phyloP scores from a whole-genome alignment of 257 asterid genomes.

The Petunia secreta region DNA sequence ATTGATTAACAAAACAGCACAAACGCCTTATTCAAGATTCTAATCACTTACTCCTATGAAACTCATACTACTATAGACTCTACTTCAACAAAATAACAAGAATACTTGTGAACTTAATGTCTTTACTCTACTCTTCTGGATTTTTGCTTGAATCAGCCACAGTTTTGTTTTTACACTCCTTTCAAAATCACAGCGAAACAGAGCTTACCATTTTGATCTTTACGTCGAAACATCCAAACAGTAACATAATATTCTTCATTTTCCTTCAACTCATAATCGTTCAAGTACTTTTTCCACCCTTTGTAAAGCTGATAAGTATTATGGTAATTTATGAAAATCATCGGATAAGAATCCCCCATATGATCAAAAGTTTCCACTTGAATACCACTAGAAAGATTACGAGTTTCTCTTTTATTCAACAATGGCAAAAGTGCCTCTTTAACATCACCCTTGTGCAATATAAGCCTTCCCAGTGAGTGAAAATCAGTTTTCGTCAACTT shows the following conservation, averaged over 20 bases:
- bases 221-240: conserved; percentile 26
- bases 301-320: background rate
- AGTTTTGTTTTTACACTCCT: background rate
- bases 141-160: no score
- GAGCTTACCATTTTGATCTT: background rate
- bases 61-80: no score
- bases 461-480: background rate
- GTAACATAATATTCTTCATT: background rate
- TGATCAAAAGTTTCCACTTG: background rate
- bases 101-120: background rate
- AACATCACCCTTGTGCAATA: background rate
- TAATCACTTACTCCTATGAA: no score
- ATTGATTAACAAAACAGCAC: no score
- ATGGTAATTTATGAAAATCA: background rate
- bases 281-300: conserved; percentile 8
- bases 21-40: no score
- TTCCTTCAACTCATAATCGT: background rate
- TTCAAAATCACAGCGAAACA: conserved; percentile 22
- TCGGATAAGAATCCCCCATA: background rate
- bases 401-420: background rate
- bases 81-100: background rate
- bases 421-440: background rate
- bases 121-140: background rate
- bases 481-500: conserved; percentile 13
- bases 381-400: background rate